These are phyloP conservation scores for Aspergillus luchuensis DNA, from an alignment of 2,329 filamentous ascomycete genomes.

Conservation along the genomic window DNA sequence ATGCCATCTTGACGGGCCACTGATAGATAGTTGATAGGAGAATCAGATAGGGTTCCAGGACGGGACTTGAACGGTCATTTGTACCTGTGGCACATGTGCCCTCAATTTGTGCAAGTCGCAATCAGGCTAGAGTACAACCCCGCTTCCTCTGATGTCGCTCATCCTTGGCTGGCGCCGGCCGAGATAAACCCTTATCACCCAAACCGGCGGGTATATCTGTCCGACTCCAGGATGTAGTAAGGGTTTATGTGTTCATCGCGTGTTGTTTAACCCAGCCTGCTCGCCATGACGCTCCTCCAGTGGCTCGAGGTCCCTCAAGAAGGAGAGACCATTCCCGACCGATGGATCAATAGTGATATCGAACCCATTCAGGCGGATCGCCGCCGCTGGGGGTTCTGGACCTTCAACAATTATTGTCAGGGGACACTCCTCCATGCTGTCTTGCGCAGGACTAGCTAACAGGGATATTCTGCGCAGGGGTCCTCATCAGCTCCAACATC, in stretches of 20 bases:
- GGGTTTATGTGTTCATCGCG: not conserved
- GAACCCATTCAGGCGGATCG: slow-evolving; percentile 49
- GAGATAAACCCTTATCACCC: too few species aligned
- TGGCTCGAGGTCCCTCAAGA: not conserved
- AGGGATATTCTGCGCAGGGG: slow-evolving; percentile 33
- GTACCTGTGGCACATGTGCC: not conserved
- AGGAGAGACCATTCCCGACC: slow-evolving; percentile 14
- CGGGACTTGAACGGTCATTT: not conserved
- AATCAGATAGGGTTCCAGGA: too few species aligned
- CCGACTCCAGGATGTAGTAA: too few species aligned
- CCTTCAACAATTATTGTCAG: slow-evolving; percentile 51
- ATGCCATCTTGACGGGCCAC: not conserved
- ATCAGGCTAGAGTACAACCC: too few species aligned
- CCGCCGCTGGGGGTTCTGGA: slow-evolving; percentile 48
- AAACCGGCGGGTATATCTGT: too few species aligned
- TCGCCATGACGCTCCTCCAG: not conserved
- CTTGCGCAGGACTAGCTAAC: not conserved
- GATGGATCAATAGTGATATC: slow-evolving; percentile 52
- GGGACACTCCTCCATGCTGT: not conserved
- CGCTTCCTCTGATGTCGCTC: too few species aligned
- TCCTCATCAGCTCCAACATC: slow-evolving; percentile 50
- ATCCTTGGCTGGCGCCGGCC: too few species aligned
- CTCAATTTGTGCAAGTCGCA: too few species aligned
- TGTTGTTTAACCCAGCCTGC: not conserved
- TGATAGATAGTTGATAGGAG: not conserved